Conservation (phyloP, 129 eudicot species). For the Chrysanthemum seticuspe region DNA sequence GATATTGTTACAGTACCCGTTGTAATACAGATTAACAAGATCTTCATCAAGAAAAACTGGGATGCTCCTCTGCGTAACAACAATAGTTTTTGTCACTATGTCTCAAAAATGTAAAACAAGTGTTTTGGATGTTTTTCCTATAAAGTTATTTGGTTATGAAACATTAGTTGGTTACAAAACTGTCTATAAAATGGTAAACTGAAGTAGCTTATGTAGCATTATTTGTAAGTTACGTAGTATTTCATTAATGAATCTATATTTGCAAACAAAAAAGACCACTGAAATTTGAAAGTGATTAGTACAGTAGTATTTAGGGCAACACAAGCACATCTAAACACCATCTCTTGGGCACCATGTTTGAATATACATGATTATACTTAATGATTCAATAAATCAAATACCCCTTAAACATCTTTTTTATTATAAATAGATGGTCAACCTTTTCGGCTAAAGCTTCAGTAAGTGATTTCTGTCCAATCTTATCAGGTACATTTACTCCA, state of each 20-base stretch:
- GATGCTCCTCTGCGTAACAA: constrained; percentile 57
- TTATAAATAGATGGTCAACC: constrained; percentile 34
- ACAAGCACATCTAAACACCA: too few relatives aligned
- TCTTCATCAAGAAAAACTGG: constrained; percentile 90
- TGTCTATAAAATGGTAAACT: too few relatives aligned
- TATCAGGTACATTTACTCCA: constrained; percentile 86
- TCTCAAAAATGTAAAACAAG: neutral
- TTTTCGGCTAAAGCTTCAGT: constrained; percentile 73
- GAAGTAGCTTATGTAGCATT: too few relatives aligned
- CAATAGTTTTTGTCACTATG: neutral
- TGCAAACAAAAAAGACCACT: too few relatives aligned
- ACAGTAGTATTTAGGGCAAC: too few relatives aligned
- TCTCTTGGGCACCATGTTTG: too few relatives aligned
- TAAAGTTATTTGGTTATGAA: neutral
- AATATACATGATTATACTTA: too few relatives aligned
- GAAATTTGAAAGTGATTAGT: too few relatives aligned
- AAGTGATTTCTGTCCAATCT: constrained; percentile 59
- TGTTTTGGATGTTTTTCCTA: neutral
- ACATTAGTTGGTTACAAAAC: too few relatives aligned
- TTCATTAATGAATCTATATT: too few relatives aligned
- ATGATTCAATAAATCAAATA: too few relatives aligned
- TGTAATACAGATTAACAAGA: constrained; percentile 71
- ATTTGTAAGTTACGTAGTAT: too few relatives aligned
- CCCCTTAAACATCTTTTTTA: neutral
- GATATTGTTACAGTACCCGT: constrained; percentile 83